Conservation (phyloP, 805 yeast species). For the Lipomyces spencermartinsiae region DNA sequence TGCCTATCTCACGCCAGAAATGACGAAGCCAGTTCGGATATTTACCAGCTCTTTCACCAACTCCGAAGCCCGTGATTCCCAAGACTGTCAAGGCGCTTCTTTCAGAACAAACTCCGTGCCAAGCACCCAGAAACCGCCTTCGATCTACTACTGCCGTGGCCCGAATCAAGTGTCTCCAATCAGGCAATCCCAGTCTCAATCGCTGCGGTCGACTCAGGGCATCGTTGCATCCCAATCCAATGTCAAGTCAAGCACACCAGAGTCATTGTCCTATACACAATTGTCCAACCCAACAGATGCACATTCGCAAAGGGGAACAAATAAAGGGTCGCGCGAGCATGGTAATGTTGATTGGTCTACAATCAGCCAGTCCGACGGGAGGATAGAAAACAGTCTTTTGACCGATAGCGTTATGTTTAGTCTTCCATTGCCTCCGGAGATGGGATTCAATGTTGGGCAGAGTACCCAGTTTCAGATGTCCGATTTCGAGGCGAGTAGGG, state of each 20-base stretch:
- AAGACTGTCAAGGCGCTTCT: background rate
- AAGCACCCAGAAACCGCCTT: background rate
- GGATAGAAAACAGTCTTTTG: background rate
- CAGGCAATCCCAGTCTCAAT: background rate
- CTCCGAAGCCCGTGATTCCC: background rate
- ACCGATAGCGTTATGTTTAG: background rate
- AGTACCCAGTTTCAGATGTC: background rate
- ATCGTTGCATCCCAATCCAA: background rate
- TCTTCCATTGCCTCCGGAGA: background rate
- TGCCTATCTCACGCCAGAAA: background rate
- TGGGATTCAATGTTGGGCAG: background rate
- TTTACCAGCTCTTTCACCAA: background rate
- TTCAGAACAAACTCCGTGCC: slow-evolving; percentile 1
- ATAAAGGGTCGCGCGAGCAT: background rate
- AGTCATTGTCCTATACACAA: background rate
- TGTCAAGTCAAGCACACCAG: background rate
- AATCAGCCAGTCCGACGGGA: background rate
- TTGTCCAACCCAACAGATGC: background rate
- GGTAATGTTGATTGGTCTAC: background rate
- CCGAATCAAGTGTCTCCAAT: background rate
- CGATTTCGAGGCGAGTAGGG: background rate
- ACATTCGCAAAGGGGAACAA: background rate
- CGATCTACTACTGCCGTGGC: background rate
- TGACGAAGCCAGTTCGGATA: background rate
- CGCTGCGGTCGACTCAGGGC: background rate